Evolutionary conservation across 192 early-diverging fungal species (phyloP), one percentile per base, ranked within the genome.

Genomic region (Coemansia sp.): DNA sequence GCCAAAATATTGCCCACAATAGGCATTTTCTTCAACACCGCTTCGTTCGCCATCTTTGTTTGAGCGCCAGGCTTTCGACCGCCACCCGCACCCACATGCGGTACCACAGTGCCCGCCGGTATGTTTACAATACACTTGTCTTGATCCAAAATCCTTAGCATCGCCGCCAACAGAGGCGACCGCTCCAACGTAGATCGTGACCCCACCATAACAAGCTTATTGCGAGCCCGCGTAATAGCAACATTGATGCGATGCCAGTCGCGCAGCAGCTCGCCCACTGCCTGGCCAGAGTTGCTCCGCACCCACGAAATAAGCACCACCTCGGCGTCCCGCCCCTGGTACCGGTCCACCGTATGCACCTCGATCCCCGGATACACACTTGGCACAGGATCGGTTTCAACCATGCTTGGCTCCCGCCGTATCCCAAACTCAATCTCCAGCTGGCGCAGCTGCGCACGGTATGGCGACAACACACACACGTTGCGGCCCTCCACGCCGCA

Each of bases 181-280:
- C 80, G 65, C 29, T 69, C 65, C 15, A 97, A 74, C 0, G 96
- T 98, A 1, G 78, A 75, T 17, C 68, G 68, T 4, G 91, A 95
- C 0, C 96, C 96, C 69, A 98, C 84, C 19, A 98, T 84, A 38
- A 98, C 84, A 29, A 98, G 70, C 73, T 98, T 98, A 43, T 69
- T 58, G 56, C 91, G 92, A 0, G 95, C 94, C 11, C 96, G 82
- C 9, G 95, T 97, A 35, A 98, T 85, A 0, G 95, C 94, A 19
- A 98, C 96, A 66, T 98, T 98, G 64, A 97, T 82, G 12, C 96
- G 85, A 22, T 89, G 83, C 93, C 94, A 97, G 70, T 98, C 96
- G 50, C 84, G 82, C 49, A 98, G 65, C 21, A 98, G 74, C 32
- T 94, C 91, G 22, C 96, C 95, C 14, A 92, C 91, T 12, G 85